Evolutionary conservation across 2,329 filamentous ascomycete genomes (phyloP).

Genomic region (Ophiostoma himal-ulmi): DNA sequence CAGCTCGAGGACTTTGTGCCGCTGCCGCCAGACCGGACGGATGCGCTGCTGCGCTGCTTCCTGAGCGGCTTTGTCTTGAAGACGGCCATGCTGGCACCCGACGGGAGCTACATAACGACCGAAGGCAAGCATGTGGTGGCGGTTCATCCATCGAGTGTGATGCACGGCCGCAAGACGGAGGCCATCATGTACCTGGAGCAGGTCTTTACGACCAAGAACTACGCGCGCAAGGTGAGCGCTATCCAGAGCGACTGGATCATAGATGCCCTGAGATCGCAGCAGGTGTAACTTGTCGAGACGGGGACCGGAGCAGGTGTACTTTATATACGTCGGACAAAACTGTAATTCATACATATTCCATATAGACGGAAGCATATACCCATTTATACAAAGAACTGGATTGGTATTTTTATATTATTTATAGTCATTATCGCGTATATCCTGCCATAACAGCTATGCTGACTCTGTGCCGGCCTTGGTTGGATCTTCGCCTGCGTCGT

Average conservation of each 20-base stretch:
- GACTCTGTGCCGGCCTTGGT: background rate
- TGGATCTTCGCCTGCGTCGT: conserved; percentile 11
- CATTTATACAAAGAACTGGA: background rate
- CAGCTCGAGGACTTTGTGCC: conserved; percentile 52
- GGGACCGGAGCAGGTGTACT: background rate
- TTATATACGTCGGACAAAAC: background rate
- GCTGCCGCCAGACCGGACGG: conserved; percentile 48
- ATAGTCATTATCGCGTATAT: background rate
- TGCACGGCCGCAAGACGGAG: conserved; percentile 58
- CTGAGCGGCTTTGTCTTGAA: conserved; percentile 55
- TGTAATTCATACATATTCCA: background rate
- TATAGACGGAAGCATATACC: conserved; percentile 12
- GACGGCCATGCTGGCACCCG: conserved; percentile 55
- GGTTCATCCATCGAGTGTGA: conserved; percentile 57
- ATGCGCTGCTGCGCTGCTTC: conserved; percentile 55
- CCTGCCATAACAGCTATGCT: background rate
- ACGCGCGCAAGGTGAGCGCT: conserved; percentile 59
- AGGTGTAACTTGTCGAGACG: background rate
- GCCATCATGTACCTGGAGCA: conserved; percentile 65
- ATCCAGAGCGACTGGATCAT: conserved; percentile 56
- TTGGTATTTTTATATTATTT: background rate
- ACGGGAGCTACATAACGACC: conserved; percentile 55
- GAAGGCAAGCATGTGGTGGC: conserved; percentile 56
- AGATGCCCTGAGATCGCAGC: conserved; percentile 39
- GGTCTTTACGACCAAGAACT: conserved; percentile 61